Base-by-base conservation (phyloP, 2,329 filamentous ascomycete species). In the Xylariales sp. region DNA sequence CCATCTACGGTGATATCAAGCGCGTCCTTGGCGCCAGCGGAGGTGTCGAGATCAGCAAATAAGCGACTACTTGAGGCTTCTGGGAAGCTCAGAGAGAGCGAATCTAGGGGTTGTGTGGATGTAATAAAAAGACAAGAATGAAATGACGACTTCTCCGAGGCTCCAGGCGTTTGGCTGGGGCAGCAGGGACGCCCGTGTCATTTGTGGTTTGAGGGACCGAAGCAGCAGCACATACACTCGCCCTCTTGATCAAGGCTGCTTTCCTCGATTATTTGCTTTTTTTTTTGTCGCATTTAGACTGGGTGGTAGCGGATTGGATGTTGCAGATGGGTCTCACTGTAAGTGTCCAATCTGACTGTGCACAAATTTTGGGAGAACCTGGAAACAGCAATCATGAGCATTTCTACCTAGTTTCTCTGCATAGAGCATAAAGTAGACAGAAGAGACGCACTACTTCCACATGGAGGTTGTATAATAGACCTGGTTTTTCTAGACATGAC, bases 1-100 rank as follows among this genome's bases (percentile, higher is more conserved):
- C 81, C 59, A 86, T 86, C 65, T 86, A 85, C 61, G 81, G 78
- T 63, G 43, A 50, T 40, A 42, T 48, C 24, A 50, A 52, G 44
- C 69, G 72, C 57, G 57, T 69, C 12, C 58, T 79, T 12, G 75
- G 76, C 49, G 81, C 78, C 37, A 73, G 70, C 23, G 77, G 76
- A 18, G 80, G 78, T 61, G 74, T 81, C 38, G 78, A 82, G 59
- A 76, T 81, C 36, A 40, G 48, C 33, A 59, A 59, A 51, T 59
- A 59, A 55, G 33, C 39, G 41, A 19, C 20, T 40, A 33, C 21
- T 25, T 20, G 23, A 27, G 12, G 23, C 36, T 24, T 12, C 15
- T 8, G 33, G 19, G 33, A 23, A 24, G 21, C 20, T 10, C 34
- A 7, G 24, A 23, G 29, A 32, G 21, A 38, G 38, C 29, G 44